phyloP scores from a whole-genome alignment of 2,329 filamentous ascomycete genomes.

The Sporothrix mexicana region DNA sequence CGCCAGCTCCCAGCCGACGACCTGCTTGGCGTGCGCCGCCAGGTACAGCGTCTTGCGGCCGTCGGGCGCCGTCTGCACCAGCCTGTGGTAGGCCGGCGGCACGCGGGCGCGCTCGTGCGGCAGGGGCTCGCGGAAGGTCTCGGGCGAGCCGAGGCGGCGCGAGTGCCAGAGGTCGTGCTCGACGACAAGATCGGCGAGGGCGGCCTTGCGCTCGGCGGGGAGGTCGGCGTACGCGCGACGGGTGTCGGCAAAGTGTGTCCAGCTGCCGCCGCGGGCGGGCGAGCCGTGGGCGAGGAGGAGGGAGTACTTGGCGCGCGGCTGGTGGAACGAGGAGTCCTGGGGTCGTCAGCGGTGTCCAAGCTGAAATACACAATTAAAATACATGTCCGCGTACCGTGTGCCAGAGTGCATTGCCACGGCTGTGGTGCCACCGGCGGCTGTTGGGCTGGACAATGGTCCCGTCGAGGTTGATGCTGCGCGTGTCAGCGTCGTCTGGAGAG shows the following conservation, averaged over 20 bases:
- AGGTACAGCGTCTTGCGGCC: slow-evolving; percentile 23
- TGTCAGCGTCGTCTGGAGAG: background rate
- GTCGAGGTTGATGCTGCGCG: background rate
- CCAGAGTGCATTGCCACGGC: slow-evolving; percentile 21
- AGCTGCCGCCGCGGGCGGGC: slow-evolving; percentile 4
- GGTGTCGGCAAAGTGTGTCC: slow-evolving; percentile 28
- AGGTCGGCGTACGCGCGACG: slow-evolving; percentile 8
- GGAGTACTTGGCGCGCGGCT: slow-evolving; percentile 15
- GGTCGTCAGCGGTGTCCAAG: background rate
- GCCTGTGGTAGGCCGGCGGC: slow-evolving; percentile 7
- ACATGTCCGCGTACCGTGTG: slow-evolving; percentile 7
- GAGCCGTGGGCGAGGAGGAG: slow-evolving; percentile 17
- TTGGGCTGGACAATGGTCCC: background rate
- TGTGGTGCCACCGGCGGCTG: slow-evolving; percentile 23
- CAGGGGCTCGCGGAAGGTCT: background rate
- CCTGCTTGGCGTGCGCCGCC: background rate
- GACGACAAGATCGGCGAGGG: slow-evolving; percentile 2
- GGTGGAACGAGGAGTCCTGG: slow-evolving; percentile 20
- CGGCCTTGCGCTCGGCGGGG: background rate
- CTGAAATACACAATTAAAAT: background rate
- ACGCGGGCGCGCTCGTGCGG: too few species aligned
- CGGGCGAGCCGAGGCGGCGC: slow-evolving; percentile 24
- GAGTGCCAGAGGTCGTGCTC: slow-evolving; percentile 30
- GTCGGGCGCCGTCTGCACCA: slow-evolving; percentile 17
- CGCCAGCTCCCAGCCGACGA: background rate